Evolutionary conservation across 306 rosid genomes (phyloP).

Genomic region (Ziziphus jujuba): DNA sequence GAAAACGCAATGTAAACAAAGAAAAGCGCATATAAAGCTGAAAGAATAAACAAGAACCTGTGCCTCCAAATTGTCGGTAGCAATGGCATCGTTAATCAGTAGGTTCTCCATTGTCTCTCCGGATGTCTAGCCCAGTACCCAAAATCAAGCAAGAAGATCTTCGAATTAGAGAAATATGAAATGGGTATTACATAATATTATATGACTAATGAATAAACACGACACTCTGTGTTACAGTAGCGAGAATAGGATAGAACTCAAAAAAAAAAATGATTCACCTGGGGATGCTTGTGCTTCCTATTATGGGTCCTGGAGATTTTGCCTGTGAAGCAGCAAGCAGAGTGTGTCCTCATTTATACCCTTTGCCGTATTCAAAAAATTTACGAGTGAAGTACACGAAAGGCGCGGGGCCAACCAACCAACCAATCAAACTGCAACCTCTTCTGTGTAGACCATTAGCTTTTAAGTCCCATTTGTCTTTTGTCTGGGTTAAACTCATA

Average conservation of each 20-base stretch:
- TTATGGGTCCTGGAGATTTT: slow-evolving; percentile 24
- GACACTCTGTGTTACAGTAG: not conserved
- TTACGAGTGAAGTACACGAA: slow-evolving; percentile 67
- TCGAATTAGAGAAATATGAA: slow-evolving; percentile 17
- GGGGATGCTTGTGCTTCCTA: slow-evolving; percentile 20
- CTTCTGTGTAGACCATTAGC: slow-evolving; percentile 18
- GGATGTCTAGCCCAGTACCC: slow-evolving; percentile 37
- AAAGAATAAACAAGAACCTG: slow-evolving; percentile 4
- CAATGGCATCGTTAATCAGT: slow-evolving; percentile 20
- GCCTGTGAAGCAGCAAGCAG: slow-evolving; percentile 43
- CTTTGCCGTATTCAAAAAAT: slow-evolving; percentile 21
- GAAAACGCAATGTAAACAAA: not conserved
- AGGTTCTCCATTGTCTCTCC: slow-evolving; percentile 51
- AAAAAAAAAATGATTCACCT: slow-evolving; percentile 24
- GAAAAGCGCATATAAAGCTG: too few species aligned
- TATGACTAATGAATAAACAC: not conserved
- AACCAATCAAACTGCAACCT: slow-evolving; percentile 30
- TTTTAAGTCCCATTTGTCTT: slow-evolving; percentile 16
- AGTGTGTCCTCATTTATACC: slow-evolving; percentile 56
- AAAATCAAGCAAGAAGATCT: slow-evolving; percentile 17
- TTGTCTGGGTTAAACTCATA: slow-evolving; percentile 30
- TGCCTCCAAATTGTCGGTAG: slow-evolving; percentile 40
- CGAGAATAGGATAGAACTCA: too few species aligned
- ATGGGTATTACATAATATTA: not conserved
- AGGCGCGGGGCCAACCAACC: slow-evolving; percentile 40